Evolutionary conservation across 139 green algal genomes (phyloP).

Genomic region (Closterium sp.): DNA sequence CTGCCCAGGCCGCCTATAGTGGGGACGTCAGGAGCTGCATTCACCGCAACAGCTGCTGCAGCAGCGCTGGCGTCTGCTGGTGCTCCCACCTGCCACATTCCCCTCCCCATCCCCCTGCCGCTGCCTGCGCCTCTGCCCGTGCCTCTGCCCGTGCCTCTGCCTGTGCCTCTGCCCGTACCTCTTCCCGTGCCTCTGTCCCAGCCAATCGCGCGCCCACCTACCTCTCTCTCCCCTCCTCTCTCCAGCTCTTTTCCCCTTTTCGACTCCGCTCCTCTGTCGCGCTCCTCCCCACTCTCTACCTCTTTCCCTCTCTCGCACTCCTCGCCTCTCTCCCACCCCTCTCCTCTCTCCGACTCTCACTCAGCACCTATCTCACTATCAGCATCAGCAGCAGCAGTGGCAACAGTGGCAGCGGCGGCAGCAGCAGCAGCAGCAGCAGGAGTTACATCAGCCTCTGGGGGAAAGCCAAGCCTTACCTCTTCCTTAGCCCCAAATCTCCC

Average conservation of each 20-base stretch:
- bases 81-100: not conserved
- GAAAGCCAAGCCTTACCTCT: not conserved
- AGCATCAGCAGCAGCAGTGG: not conserved
- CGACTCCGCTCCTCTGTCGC: not conserved
- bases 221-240: not conserved
- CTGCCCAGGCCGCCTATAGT: not conserved
- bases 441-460: not conserved
- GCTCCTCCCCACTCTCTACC: not conserved
- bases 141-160: no score
- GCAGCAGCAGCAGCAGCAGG: not conserved
- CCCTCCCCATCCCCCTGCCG: not conserved
- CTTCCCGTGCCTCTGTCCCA: not conserved
- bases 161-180: not conserved
- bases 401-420: not conserved
- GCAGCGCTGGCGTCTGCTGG: not conserved
- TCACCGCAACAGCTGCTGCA: not conserved
- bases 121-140: no score
- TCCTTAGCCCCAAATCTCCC: not conserved
- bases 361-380: not conserved
- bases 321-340: not conserved
- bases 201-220: not conserved
- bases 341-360: not conserved
- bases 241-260: not conserved
- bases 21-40: not conserved
- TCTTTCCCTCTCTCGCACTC: not conserved